These are phyloP conservation scores for Fusarium concolor DNA, from an alignment of 2,329 filamentous ascomycete species.

Conservation along the genomic window DNA sequence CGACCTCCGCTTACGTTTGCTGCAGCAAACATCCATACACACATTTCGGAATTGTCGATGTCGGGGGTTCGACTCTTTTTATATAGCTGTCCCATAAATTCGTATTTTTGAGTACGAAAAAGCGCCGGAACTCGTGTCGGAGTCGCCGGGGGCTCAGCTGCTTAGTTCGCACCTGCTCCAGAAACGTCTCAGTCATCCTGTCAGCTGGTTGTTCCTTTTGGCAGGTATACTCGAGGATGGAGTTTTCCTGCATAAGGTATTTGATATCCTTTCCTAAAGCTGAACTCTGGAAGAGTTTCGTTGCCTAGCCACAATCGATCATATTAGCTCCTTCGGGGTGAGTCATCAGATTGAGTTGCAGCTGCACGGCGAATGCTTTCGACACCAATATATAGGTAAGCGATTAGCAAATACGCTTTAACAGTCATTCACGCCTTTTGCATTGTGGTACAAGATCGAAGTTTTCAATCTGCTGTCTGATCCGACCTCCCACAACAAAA, in stretches of 20 bases:
- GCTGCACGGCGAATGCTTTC: not conserved
- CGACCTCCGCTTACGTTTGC: not conserved
- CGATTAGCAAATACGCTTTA: not conserved
- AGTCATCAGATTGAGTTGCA: conserved; percentile 18
- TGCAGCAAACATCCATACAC: not conserved
- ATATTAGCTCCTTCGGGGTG: conserved; percentile 22
- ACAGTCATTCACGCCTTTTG: not conserved
- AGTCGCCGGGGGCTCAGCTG: conserved; percentile 7
- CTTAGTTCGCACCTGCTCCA: not conserved
- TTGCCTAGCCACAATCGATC: conserved; percentile 7
- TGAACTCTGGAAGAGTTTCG: not conserved
- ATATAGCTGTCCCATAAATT: not conserved
- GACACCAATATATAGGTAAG: conserved; percentile 5
- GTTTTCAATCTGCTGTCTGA: conserved; percentile 8
- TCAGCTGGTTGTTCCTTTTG: not conserved
- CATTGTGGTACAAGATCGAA: not conserved
- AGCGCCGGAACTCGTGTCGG: not conserved
- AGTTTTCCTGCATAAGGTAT: not conserved
- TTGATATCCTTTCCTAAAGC: not conserved
- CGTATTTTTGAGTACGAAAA: not conserved
- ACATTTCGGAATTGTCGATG: not conserved
- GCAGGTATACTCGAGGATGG: not conserved
- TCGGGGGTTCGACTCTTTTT: not conserved
- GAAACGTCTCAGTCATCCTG: not conserved
- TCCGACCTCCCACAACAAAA: not conserved